Percentiles rank a stretch among this genome's conserved stretches.
Evolutionary conservation across 139 green algal genomes (phyloP).

Genomic region (Coelastrella sp.): DNA sequence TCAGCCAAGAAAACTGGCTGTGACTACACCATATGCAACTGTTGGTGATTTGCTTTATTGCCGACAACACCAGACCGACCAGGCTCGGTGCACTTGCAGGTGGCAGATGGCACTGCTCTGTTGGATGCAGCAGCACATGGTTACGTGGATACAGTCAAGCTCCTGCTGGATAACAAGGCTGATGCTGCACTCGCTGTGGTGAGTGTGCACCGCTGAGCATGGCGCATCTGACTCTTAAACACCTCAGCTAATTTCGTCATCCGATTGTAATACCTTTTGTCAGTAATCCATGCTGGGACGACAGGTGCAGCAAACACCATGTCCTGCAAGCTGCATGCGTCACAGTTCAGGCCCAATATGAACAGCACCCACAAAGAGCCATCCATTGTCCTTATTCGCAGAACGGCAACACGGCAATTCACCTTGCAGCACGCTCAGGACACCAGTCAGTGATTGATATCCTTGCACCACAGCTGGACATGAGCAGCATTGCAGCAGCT

Average conservation of each 20-base stretch:
- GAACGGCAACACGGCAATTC: slow-evolving; percentile 43
- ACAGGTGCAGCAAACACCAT: no score
- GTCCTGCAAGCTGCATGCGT: no score
- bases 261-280: no score
- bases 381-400: not conserved
- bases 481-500: not conserved
- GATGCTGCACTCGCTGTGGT: not conserved
- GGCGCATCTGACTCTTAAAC: no score
- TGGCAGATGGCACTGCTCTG: slow-evolving; percentile 27
- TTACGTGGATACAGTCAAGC: slow-evolving; percentile 6
- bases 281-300: no score
- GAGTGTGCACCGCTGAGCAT: not conserved
- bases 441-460: slow-evolving; percentile 16
- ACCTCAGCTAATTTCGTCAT: no score
- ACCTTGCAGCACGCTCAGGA: slow-evolving; percentile 45
- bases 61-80: no score
- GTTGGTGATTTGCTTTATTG: no score
- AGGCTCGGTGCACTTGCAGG: not conserved
- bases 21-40: no score
- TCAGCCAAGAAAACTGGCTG: no score
- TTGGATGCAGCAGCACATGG: slow-evolving; percentile 41
- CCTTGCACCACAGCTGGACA: slow-evolving; percentile 1
- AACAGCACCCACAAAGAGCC: not conserved
- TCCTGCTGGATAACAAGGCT: slow-evolving; percentile 39
- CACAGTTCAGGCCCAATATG: not conserved